Base-by-base conservation (phyloP, 2,329 filamentous ascomycete species). In the Aspergillus fumigatiaffinis region DNA sequence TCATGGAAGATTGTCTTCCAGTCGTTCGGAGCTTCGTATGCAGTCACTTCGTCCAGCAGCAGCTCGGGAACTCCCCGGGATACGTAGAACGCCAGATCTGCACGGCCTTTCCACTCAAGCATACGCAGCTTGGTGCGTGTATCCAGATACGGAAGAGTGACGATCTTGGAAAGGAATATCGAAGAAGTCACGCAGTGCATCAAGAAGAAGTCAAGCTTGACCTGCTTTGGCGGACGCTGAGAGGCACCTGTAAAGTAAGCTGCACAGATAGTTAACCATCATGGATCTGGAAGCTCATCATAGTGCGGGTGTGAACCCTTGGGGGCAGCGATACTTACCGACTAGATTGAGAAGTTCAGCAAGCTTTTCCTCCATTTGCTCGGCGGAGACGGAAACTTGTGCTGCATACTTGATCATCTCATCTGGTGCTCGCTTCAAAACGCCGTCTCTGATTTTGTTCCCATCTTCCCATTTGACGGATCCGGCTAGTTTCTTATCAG, bases 161-260 rank as follows among this genome's bases (percentile, higher is more conserved):
- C 82, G 69, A 96, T 81, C 7, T 80, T 70, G 5, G 80, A 78
- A 62, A 90, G 81, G 77, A 93, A 94, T 63, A 96, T 85, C n/a
- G 87, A 87, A 10, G 80, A 79, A 68, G 89, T 97, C 63, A 93
- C 77, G 66, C 86, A 84, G 73, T 97, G 92, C 66, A 92, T 92
- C 68, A 79, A 80, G 77, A 87, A 94, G 72, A 97, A 97, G 71
- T 96, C 92, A 70, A 91, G 86, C 70, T 89, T 92, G 51, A 87
- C 79, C 23, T 80, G 73, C 69, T 92, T 89, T 1, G 80, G 79
- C 0, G 84, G 84, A 29, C 83, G 78, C 64, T 90, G 83, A 0
- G 90, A 84, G 0, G 87, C 83, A 0, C 73, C 77, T n/a, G 83
- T 81, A 66, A 80, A 84, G 67, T 83, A 85, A 0, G 79, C 82